Evolutionary conservation across 192 early-diverging fungal species (phyloP).

Genomic region (Gonapodya prolifera): DNA sequence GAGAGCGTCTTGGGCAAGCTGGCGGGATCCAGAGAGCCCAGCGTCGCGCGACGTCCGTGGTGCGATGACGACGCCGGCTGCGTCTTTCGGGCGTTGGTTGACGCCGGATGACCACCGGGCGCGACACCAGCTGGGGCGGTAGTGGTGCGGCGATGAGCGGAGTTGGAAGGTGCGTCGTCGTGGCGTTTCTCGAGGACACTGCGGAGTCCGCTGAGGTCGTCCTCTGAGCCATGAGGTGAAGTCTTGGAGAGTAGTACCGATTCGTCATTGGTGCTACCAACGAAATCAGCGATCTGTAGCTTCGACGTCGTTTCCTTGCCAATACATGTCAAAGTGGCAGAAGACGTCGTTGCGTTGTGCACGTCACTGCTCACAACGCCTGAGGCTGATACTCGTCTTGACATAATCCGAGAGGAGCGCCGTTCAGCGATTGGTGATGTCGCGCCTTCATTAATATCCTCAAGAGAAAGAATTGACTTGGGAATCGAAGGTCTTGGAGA

Average conservation of each 20-base stretch:
- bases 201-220: too few species aligned
- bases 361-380: neutral
- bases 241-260: too few species aligned
- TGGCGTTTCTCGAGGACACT: too few species aligned
- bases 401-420: neutral
- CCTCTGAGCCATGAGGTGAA: too few species aligned
- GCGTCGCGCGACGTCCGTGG: neutral
- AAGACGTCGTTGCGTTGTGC: too few species aligned
- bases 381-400: neutral
- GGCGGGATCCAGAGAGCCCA: neutral
- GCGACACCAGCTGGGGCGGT: neutral
- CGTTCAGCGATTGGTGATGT: neutral
- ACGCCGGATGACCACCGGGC: too few species aligned
- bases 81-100: neutral
- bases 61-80: neutral
- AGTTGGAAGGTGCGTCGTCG: too few species aligned
- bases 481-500: neutral
- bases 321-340: too few species aligned
- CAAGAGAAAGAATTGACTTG: neutral
- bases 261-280: too few species aligned
- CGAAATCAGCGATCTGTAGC: too few species aligned
- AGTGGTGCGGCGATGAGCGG: neutral
- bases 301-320: too few species aligned
- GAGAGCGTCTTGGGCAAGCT: neutral
- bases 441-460: neutral